Percentiles rank a stretch among this genome's conserved stretches.
These are phyloP conservation scores for Lecanosticta acicola DNA, from an alignment of 2,329 filamentous ascomycete species.

Conservation along the genomic window DNA sequence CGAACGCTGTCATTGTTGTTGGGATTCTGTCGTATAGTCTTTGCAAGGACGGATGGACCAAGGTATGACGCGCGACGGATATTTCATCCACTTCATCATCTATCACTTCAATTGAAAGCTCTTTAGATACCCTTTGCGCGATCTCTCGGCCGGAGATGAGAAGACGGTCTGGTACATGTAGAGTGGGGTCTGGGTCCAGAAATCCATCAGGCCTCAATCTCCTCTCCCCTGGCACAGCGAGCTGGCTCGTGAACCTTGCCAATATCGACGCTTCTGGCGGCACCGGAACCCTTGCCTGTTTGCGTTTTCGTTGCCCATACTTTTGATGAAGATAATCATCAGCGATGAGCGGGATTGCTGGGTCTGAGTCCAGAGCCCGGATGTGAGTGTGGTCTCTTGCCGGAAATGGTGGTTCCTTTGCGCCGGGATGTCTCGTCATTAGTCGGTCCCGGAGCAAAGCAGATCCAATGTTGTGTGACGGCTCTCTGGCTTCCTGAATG, in stretches of 20 bases:
- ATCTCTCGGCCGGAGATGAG: conserved; percentile 36
- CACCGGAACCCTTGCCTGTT: conserved; percentile 25
- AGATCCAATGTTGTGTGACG: conserved; percentile 21
- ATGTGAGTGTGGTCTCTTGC: conserved; percentile 59
- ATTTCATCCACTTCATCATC: conserved; percentile 15
- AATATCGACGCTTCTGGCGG: conserved; percentile 24
- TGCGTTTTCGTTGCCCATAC: conserved; percentile 32
- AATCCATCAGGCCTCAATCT: conserved; percentile 27
- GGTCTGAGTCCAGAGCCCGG: conserved; percentile 40
- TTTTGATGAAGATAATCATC: neutral
- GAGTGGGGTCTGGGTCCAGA: conserved; percentile 28
- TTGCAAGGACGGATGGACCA: conserved; percentile 53
- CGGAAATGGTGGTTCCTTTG: conserved; percentile 66
- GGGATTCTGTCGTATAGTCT: conserved; percentile 57
- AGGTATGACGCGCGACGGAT: conserved; percentile 9
- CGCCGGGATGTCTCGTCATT: conserved; percentile 57
- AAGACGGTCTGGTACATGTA: conserved; percentile 28
- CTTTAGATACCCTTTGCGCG: conserved; percentile 28
- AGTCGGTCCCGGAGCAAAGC: conserved; percentile 30
- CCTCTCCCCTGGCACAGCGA: conserved; percentile 20
- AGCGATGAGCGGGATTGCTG: conserved; percentile 1
- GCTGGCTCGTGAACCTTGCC: conserved; percentile 12
- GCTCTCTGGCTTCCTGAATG: conserved; percentile 14
- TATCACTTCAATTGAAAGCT: conserved; percentile 25
- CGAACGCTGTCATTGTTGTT: conserved; percentile 68